These are phyloP conservation scores for Corrigiola litoralis DNA, from an alignment of 179 eudicot genomes.

Conservation along the genomic window DNA sequence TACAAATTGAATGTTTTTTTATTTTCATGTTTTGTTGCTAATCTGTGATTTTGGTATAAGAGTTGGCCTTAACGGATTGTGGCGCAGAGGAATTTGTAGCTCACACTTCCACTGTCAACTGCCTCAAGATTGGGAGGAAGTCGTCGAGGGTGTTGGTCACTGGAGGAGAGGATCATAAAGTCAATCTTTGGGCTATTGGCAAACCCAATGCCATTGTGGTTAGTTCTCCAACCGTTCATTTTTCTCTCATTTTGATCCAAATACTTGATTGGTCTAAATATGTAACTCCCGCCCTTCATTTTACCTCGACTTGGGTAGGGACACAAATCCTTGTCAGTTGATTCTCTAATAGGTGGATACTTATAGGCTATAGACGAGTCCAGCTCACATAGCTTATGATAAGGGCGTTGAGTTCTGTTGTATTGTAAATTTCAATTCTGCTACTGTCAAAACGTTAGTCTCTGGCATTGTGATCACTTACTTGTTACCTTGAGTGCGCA, in stretches of 20 bases:
- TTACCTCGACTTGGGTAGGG: too few species aligned
- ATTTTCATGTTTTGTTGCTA: not conserved
- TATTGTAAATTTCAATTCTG: too few species aligned
- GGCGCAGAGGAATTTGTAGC: slow-evolving; percentile 95
- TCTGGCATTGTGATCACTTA: too few species aligned
- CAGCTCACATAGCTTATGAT: too few species aligned
- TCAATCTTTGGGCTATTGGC: slow-evolving; percentile 99
- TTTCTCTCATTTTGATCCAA: not conserved
- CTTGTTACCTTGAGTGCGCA: too few species aligned
- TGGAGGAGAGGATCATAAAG: slow-evolving; percentile 99
- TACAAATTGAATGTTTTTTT: not conserved
- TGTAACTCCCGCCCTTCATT: too few species aligned
- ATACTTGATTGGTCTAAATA: not conserved
- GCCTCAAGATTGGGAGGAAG: slow-evolving; percentile 93
- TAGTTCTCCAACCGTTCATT: slow-evolving; percentile 16
- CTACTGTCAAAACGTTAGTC: too few species aligned
- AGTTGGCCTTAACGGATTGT: slow-evolving; percentile 21
- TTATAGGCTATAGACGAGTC: too few species aligned
- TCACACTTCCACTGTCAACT: slow-evolving; percentile 81
- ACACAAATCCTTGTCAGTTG: too few species aligned
- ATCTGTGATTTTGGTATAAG: not conserved
- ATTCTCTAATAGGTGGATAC: too few species aligned
- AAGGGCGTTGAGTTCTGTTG: too few species aligned
- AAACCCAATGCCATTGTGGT: slow-evolving; percentile 94
- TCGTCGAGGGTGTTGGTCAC: slow-evolving; percentile 93